Percentiles rank a stretch among this genome's conserved stretches.
Evolutionary conservation across 768 basidiomycete species (phyloP).

Genomic region (Clitopilus passeckerianus): DNA sequence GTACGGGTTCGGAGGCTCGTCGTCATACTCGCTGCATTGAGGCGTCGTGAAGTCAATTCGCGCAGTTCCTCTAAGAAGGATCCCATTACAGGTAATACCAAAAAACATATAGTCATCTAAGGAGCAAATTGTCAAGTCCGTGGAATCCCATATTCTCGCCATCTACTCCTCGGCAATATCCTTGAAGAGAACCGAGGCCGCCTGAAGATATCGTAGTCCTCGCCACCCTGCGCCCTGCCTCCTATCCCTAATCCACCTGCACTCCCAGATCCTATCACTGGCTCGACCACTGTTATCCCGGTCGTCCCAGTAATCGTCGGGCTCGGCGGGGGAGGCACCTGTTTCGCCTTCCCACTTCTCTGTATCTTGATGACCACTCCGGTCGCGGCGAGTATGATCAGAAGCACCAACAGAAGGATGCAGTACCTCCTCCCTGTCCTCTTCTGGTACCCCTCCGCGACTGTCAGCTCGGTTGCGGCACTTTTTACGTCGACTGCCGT

Average conservation of each 20-base stretch:
- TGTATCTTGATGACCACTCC: conserved; percentile 93
- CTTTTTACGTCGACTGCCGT: conserved; percentile 78
- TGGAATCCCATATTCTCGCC: conserved; percentile 1
- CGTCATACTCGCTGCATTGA: too few species aligned
- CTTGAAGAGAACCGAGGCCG: conserved; percentile 8
- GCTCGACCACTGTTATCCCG: not conserved
- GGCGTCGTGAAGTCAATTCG: too few species aligned
- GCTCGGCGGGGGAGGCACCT: conserved; percentile 20
- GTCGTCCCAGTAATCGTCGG: conserved; percentile 8
- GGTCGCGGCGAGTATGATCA: conserved; percentile 84
- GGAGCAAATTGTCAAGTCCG: conserved; percentile 6
- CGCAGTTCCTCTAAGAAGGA: not conserved
- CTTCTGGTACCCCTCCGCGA: conserved; percentile 87
- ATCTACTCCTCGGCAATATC: conserved; percentile 5
- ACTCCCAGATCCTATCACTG: not conserved
- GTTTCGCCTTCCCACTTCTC: conserved; percentile 33
- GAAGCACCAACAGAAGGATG: conserved; percentile 86
- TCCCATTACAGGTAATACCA: not conserved
- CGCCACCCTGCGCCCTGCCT: not conserved
- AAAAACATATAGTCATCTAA: not conserved
- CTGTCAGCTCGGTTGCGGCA: conserved; percentile 78
- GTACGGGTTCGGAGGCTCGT: too few species aligned
- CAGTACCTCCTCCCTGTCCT: conserved; percentile 90
- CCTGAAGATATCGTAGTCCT: not conserved
- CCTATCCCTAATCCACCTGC: not conserved